Evolutionary conservation across 2,329 filamentous ascomycete species (phyloP), one percentile per base, ranked within the genome.

Genomic region (Septoria petroselini): DNA sequence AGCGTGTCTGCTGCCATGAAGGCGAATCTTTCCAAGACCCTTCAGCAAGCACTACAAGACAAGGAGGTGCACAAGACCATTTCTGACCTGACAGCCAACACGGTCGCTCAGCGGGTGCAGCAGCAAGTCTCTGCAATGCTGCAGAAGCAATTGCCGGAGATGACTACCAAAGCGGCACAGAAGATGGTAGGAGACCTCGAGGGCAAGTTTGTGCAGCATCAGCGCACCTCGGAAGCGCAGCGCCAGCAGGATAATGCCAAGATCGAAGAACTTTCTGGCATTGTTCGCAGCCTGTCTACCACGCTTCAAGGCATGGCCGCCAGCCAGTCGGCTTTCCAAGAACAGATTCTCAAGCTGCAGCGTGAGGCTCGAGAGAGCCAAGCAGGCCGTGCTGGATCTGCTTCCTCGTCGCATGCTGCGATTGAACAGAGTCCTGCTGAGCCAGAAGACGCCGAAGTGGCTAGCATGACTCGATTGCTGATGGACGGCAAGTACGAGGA

Each of bases 1-100:
- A 74, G 78, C 1, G 70, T 95, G 35, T 82, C 87, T 49, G 82
- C 83, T 58, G 88, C 95, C 68, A 73, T 95, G 57, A 84, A 86
- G 63, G 78, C 77, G 49, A 71, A 78, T 29, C 73, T 97, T 29
- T 88, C 89, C 1, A 74, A 78, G 53, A 78, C 82, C 7, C 74
- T 94, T 50, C 73, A 75, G 39, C 80, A 82, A 57, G 81, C 86
- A 17, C 69, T 96, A 45, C 84, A 88, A 63, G 86, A 85, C 57
- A 82, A 83, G 8, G 84, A 91, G 41, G 75, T 93, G 31, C 73
- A 88, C 55, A 85, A 85, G 62, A 73, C 78, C 5, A 81, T 96
- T 47, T 79, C 85, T 3, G 88, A 94, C 45, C 79, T 83, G 42
- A 78, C 95, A 27, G 76, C 82, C 2, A 79, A 81, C 57, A 82